phyloP scores from a whole-genome alignment of 2,329 filamentous ascomycete genomes.

The Cladosporium velox region DNA sequence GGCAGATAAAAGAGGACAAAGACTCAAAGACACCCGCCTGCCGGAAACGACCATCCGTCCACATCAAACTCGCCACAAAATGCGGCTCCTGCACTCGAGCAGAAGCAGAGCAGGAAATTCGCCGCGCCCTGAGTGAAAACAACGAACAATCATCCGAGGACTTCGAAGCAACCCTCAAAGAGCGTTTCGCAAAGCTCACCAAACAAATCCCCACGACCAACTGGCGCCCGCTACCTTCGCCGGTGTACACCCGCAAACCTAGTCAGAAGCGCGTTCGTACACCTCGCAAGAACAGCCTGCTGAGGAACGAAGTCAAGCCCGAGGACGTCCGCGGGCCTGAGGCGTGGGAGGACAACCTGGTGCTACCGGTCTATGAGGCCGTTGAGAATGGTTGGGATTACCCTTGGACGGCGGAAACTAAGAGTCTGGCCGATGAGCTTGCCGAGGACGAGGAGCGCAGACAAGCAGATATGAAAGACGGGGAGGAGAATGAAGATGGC shows the following conservation, averaged over 20 bases:
- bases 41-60: not conserved
- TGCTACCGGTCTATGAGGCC: not conserved
- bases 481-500: not conserved
- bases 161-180: not conserved
- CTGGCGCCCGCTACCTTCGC: not conserved
- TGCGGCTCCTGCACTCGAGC: slow-evolving; percentile 7
- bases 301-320: not conserved
- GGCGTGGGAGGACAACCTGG: not conserved
- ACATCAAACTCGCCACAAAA: not conserved
- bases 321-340: slow-evolving; percentile 1
- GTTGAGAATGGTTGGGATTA: not conserved
- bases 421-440: slow-evolving; percentile 14
- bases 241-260: slow-evolving; percentile 11
- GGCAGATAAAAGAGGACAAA: not conserved
- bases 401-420: not conserved
- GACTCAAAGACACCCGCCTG: not conserved
- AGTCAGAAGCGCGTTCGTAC: not conserved
- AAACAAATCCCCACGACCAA: not conserved
- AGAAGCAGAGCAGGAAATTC: not conserved
- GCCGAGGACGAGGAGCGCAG: not conserved
- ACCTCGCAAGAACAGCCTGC: not conserved
- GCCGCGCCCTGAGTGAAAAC: not conserved
- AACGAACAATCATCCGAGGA: not conserved
- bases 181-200: not conserved
- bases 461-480: not conserved